These are phyloP conservation scores for Fusarium odoratissimum DNA, from an alignment of 2,329 filamentous ascomycete genomes.

Conservation along the genomic window DNA sequence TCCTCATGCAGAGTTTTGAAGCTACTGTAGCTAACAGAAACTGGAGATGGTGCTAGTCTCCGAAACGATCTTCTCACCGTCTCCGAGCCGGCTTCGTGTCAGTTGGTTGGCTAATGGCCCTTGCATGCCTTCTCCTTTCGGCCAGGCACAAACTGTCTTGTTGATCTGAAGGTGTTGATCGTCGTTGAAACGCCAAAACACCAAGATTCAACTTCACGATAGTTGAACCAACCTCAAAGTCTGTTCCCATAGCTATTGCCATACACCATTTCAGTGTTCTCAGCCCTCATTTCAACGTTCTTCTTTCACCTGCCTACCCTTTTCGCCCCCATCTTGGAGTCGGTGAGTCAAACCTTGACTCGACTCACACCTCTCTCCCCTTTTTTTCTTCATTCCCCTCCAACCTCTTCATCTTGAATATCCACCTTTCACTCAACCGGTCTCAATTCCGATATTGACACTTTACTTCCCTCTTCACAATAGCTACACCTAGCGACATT, in stretches of 20 bases:
- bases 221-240: background rate
- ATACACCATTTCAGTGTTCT: background rate
- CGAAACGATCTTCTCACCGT: conserved; percentile 30
- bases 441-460: conserved; percentile 35
- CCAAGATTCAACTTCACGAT: conserved; percentile 28
- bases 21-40: conserved; percentile 17
- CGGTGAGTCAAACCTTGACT: conserved; percentile 21
- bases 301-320: background rate
- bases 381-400: conserved; percentile 10
- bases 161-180: background rate
- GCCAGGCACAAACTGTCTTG: conserved; percentile 12
- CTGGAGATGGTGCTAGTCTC: conserved; percentile 30
- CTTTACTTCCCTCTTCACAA: conserved; percentile 11
- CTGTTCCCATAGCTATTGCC: background rate
- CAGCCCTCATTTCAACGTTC: background rate
- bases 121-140: conserved; percentile 36
- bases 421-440: conserved; percentile 20
- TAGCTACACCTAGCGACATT: conserved; percentile 11
- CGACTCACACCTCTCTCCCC: conserved; percentile 14
- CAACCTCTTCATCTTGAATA: conserved; percentile 37
- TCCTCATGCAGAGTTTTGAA: conserved; percentile 34
- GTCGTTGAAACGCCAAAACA: conserved; percentile 23
- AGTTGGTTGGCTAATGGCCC: conserved; percentile 36
- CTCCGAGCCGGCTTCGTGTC: conserved; percentile 21
- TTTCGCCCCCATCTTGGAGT: background rate